Base-by-base conservation (phyloP, 345 rosid species). In the Rhizophora apiculata region DNA sequence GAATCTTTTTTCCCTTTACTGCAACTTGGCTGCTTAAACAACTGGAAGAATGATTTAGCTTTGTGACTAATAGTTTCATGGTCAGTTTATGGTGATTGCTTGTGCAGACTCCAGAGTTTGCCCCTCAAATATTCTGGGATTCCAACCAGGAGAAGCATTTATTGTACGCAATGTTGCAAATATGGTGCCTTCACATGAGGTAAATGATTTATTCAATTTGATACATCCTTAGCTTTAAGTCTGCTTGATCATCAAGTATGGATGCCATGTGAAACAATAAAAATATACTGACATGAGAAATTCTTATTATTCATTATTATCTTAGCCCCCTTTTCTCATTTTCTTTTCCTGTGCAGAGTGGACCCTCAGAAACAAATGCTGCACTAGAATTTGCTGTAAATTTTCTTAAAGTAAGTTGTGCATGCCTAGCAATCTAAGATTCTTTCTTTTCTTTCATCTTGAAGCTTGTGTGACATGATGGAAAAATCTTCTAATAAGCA, bases 51-150 rank as follows among this genome's bases (percentile, higher is more conserved):
- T n/a, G 15, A 48, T 32, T 4, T 29, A 22, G 59, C 0, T 31
- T 48, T 30, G 55, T 65, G 53, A 51, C 88, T 81, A 71, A 78
- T 78, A 52, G n/a, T 61, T 58, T 77, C 64, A 37, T 78, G 78
- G 71, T 80, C 91, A 92, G 99, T 90, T 95, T 80, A 82, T 88
- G 92, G 96, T 90, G 83, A 85, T 92, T 76, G 94, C 99, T 73
- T 95, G 99, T 83, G 97, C 89, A 55, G 99, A 95, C 80, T 95
- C 99, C 59, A 87, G 97, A 80, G 97, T 95, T 65, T 95, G 99
- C 75, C 99, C 99, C 68, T 89, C 99, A 43, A 84, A 71, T 61
- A 70, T 90, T 70, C 74, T 95, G 55, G 99, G 99, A 77, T 90
- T 95, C 75, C 89, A 88, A 82, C 99, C 99, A 10, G 99, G 99